Conservation (phyloP, 2,329 filamentous ascomycete species). For the Trichoderma sp. region DNA sequence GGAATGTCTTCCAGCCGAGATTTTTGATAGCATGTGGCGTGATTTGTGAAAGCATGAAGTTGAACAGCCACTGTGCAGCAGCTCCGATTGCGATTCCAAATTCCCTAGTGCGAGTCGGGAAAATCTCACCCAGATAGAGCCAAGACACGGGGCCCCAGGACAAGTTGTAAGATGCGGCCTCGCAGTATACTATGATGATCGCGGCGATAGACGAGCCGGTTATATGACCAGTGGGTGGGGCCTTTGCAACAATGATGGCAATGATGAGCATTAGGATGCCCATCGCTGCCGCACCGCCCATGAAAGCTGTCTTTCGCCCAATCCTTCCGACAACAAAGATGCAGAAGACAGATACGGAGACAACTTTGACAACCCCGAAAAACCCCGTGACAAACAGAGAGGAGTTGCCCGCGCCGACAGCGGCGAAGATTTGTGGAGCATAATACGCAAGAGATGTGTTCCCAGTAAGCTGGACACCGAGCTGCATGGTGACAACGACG, state of each 20-base stretch:
- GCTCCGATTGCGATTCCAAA: conserved; percentile 48
- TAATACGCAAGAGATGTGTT: conserved; percentile 28
- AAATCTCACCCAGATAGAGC: conserved; percentile 50
- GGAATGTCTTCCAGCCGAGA: conserved; percentile 47
- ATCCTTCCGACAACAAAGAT: conserved; percentile 49
- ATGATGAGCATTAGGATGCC: conserved; percentile 42
- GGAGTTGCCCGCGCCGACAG: conserved; percentile 35
- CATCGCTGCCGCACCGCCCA: conserved; percentile 38
- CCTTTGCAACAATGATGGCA: conserved; percentile 34
- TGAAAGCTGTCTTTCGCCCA: conserved; percentile 48
- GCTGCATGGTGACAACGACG: background rate
- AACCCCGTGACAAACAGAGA: conserved; percentile 42
- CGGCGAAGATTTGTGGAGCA: conserved; percentile 37
- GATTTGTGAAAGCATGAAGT: conserved; percentile 48
- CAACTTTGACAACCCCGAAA: conserved; percentile 40
- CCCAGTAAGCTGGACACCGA: background rate
- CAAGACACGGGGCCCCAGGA: conserved; percentile 54
- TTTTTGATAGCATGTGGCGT: conserved; percentile 48
- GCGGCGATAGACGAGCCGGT: background rate
- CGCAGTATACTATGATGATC: background rate
- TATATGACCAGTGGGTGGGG: conserved; percentile 29
- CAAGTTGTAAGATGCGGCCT: conserved; percentile 30
- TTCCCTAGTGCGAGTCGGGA: conserved; percentile 50
- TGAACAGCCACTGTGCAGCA: conserved; percentile 50
- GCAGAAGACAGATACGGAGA: conserved; percentile 39